phyloP scores from a whole-genome alignment of 768 basidiomycete species.

The Exidia glandulosa region DNA sequence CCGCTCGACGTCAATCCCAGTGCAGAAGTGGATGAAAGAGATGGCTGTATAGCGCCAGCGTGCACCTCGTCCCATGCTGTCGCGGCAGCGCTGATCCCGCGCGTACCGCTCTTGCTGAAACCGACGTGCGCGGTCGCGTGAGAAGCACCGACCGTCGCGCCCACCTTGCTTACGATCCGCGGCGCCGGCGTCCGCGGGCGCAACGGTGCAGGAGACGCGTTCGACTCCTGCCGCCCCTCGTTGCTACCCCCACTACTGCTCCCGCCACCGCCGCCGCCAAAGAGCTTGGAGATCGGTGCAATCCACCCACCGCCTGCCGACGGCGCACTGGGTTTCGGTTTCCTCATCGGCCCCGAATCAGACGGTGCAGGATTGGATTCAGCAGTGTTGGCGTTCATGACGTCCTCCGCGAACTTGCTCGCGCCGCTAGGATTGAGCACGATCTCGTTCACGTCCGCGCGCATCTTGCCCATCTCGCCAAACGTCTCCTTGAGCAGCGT shows the following conservation, averaged over 20 bases:
- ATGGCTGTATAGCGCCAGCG: constrained; percentile 4
- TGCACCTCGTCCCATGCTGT: constrained; percentile 28
- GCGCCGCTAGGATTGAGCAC: constrained; percentile 81
- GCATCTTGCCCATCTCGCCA: constrained; percentile 68
- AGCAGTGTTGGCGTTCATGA: constrained; percentile 51
- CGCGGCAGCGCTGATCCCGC: constrained; percentile 45
- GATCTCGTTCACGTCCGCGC: constrained; percentile 77
- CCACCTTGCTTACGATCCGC: constrained; percentile 64
- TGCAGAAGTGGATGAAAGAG: neutral
- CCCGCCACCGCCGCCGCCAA: constrained; percentile 28
- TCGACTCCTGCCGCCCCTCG: constrained; percentile 9
- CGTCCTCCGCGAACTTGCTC: constrained; percentile 54
- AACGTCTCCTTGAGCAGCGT: constrained; percentile 80
- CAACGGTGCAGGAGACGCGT: too few relatives aligned
- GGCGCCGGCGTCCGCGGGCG: constrained; percentile 14
- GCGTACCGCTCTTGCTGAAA: constrained; percentile 56
- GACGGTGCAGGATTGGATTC: too few relatives aligned
- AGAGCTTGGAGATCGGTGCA: constrained; percentile 74
- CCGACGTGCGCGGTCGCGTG: constrained; percentile 93
- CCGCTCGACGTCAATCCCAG: constrained; percentile 6
- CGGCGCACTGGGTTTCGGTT: too few relatives aligned
- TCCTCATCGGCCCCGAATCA: too few relatives aligned
- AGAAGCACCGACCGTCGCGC: constrained; percentile 77
- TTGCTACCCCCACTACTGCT: constrained; percentile 11
- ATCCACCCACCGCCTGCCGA: constrained; percentile 62